Percentiles rank a stretch among this genome's conserved stretches.
phyloP scores from a whole-genome alignment of 1,139 yeast species.

The Arxiozyma slooffiae region DNA sequence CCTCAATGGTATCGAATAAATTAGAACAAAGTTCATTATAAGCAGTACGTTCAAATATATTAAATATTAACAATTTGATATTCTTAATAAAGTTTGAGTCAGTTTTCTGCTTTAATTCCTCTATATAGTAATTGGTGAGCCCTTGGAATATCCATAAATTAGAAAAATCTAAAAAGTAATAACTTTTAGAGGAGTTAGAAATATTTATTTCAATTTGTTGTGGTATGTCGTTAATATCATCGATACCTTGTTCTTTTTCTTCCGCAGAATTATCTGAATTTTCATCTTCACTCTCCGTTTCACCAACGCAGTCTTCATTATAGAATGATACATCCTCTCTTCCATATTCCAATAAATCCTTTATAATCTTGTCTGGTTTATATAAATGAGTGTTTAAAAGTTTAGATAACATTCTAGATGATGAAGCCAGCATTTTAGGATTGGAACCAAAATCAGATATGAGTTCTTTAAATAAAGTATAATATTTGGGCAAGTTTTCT shows the following conservation, averaged over 20 bases:
- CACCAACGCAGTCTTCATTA: not conserved
- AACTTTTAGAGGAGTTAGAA: conserved; percentile 9
- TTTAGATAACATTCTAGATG: conserved; percentile 12
- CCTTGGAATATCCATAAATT: conserved; percentile 28
- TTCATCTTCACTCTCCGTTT: conserved; percentile 3
- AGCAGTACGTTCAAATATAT: conserved; percentile 16
- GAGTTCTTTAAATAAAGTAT: conserved; percentile 11
- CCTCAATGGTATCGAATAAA: conserved; percentile 21
- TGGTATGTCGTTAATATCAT: too few species aligned
- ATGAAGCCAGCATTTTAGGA: conserved; percentile 9
- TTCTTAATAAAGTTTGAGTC: conserved; percentile 2
- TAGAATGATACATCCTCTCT: not conserved
- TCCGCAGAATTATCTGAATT: conserved; percentile 8
- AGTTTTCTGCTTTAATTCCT: conserved; percentile 3
- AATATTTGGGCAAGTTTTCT: conserved; percentile 7
- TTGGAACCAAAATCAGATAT: conserved; percentile 18
- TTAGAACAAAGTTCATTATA: conserved; percentile 22
- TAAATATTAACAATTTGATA: conserved; percentile 15
- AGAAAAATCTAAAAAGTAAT: conserved; percentile 22
- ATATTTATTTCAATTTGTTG: not conserved
- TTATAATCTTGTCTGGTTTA: conserved; percentile 9
- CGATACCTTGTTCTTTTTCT: not conserved
- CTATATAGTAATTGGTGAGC: conserved; percentile 18
- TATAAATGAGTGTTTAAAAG: conserved; percentile 10
- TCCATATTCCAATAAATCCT: conserved; percentile 17